Percentiles rank a stretch among this genome's conserved stretches.
These are phyloP conservation scores for Trichoderma lentiforme DNA, from an alignment of 2,329 filamentous ascomycete species.

Conservation along the genomic window DNA sequence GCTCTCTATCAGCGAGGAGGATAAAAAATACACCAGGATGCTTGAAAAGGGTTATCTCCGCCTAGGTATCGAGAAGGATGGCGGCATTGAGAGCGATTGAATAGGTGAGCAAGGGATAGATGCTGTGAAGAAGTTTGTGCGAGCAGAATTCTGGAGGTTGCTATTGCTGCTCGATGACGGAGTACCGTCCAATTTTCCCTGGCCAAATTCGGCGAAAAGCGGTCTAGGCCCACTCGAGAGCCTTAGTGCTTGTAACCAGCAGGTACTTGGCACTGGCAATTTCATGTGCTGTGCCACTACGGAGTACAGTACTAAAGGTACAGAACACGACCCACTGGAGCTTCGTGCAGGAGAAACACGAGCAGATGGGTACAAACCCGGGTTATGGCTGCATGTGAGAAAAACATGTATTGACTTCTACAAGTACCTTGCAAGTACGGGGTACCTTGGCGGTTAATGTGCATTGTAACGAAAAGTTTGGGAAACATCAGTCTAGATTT, in stretches of 20 bases:
- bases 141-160: neutral
- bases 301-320: neutral
- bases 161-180: slow-evolving; percentile 16
- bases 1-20: neutral
- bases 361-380: neutral
- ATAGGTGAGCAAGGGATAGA: neutral
- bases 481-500: neutral
- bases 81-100: slow-evolving; percentile 8
- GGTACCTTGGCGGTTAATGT: neutral
- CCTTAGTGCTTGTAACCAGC: neutral
- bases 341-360: neutral
- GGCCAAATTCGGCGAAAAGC: neutral
- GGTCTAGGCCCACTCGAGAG: slow-evolving; percentile 1
- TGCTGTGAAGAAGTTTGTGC: neutral
- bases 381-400: neutral
- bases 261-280: neutral
- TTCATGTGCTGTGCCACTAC: neutral
- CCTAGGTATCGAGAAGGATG: neutral
- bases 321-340: neutral
- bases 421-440: neutral
- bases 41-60: neutral
- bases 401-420: neutral
- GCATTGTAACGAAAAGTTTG: neutral
- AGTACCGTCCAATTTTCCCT: slow-evolving; percentile 12
- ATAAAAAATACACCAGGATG: neutral